A percentile compares a stretch with the other conserved stretches of the same genome.
Evolutionary conservation across 192 early-diverging fungal species (phyloP).

Genomic region (Coemansia sp.): DNA sequence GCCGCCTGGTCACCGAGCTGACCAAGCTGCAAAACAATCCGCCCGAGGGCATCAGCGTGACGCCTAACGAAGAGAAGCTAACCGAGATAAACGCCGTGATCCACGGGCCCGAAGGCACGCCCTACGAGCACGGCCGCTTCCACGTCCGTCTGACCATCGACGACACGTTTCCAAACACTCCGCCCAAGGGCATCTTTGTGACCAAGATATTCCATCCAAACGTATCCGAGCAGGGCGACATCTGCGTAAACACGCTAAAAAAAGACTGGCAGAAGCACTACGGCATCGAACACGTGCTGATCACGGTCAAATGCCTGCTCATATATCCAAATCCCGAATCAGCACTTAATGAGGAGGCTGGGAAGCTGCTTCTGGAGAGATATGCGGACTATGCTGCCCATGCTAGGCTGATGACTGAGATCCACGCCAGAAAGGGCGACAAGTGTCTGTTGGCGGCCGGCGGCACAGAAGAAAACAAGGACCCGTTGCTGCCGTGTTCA

Average conservation of each 20-base stretch:
- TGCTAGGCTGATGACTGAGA: conserved; percentile 71
- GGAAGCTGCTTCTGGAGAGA: conserved; percentile 79
- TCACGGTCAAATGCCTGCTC: conserved; percentile 92
- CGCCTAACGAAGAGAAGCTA: conserved; percentile 65
- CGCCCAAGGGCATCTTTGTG: conserved; percentile 83
- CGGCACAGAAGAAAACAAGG: conserved; percentile 17
- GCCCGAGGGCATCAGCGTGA: conserved; percentile 81
- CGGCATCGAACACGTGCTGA: conserved; percentile 77
- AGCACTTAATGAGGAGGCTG: conserved; percentile 94
- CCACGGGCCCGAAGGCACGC: conserved; percentile 80
- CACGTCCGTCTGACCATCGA: conserved; percentile 66
- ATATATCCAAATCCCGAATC: conserved; percentile 95
- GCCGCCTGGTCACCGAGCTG: conserved; percentile 59
- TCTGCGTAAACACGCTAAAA: conserved; percentile 95
- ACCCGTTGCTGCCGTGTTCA: too few species aligned
- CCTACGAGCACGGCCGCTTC: conserved; percentile 80
- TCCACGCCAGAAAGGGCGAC: too few species aligned
- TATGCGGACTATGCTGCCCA: conserved; percentile 82
- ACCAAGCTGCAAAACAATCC: conserved; percentile 54
- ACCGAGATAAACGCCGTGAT: conserved; percentile 85
- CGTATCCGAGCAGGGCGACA: conserved; percentile 80
- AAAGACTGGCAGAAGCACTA: conserved; percentile 93
- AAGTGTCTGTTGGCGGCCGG: conserved; percentile 15
- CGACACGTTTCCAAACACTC: conserved; percentile 71
- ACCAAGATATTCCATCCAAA: conserved; percentile 99